These are phyloP conservation scores for Vaccinium darrowii DNA, from an alignment of 148 eudicot species.

Conservation along the genomic window DNA sequence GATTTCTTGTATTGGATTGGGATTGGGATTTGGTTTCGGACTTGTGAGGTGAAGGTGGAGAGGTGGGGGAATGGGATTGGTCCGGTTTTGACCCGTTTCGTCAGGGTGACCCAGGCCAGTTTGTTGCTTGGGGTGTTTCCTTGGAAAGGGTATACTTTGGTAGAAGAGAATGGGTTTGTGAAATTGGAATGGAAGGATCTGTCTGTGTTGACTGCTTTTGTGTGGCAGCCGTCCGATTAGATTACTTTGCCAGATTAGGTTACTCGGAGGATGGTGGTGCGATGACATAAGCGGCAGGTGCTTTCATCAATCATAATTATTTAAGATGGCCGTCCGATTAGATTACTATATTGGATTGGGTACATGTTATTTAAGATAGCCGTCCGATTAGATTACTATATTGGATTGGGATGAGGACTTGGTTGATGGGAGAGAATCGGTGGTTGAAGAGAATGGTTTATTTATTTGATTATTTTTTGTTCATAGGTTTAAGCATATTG, in stretches of 20 bases:
- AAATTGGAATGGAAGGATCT: conserved; percentile 83
- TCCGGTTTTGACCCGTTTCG: conserved; percentile 56
- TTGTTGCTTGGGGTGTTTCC: conserved; percentile 75
- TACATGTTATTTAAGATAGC: neutral
- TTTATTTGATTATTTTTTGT: neutral
- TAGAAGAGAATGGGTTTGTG: conserved; percentile 70
- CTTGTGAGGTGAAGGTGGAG: conserved; percentile 34
- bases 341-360: neutral
- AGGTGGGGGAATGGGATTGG: conserved; percentile 60
- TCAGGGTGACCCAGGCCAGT: conserved; percentile 63
- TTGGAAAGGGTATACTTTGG: conserved; percentile 71
- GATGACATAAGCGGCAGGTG: too few species aligned
- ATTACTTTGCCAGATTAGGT: neutral
- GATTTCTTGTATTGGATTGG: neutral
- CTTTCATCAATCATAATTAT: too few species aligned
- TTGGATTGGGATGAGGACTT: neutral
- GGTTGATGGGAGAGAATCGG: neutral
- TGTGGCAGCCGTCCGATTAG: conserved; percentile 43
- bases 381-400: neutral
- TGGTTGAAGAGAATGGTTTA: neutral
- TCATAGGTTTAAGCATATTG: neutral
- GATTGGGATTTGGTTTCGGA: conserved; percentile 16
- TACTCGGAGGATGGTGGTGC: too few species aligned
- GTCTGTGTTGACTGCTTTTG: conserved; percentile 72
- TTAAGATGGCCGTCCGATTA: conserved; percentile 10